phyloP scores from a whole-genome alignment of 805 yeast species.

The Ogataea thermomethanolica region DNA sequence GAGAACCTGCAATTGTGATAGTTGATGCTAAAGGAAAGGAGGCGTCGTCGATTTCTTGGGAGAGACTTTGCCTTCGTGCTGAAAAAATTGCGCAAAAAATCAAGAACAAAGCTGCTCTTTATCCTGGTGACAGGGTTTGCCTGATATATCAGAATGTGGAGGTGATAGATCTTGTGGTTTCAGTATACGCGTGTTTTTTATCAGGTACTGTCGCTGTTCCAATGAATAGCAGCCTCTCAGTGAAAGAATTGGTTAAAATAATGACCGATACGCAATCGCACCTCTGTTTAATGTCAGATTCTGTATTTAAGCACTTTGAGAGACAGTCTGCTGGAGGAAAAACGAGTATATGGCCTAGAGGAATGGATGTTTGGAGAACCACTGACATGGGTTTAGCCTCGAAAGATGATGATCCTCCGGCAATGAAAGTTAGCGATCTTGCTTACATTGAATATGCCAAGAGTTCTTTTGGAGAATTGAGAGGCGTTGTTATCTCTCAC shows the following conservation, averaged over 20 bases:
- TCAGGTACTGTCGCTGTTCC: slow-evolving; percentile 97
- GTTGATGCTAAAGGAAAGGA: slow-evolving; percentile 84
- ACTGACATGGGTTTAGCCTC: slow-evolving; percentile 77
- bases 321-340: slow-evolving; percentile 41
- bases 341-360: slow-evolving; percentile 57
- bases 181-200: slow-evolving; percentile 85
- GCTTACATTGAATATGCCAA: slow-evolving; percentile 93
- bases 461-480: slow-evolving; percentile 83
- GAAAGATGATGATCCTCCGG: slow-evolving; percentile 56
- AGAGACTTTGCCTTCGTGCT: slow-evolving; percentile 73
- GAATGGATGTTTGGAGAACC: slow-evolving; percentile 75
- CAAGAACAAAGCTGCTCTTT: slow-evolving; percentile 65
- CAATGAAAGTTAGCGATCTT: slow-evolving; percentile 71
- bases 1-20: slow-evolving; percentile 67
- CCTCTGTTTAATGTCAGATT: slow-evolving; percentile 75
- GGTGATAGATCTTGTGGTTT: slow-evolving; percentile 78
- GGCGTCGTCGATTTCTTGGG: slow-evolving; percentile 77
- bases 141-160: slow-evolving; percentile 81
- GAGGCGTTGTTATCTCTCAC: slow-evolving; percentile 93
- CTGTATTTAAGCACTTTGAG: slow-evolving; percentile 72
- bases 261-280: slow-evolving; percentile 73
- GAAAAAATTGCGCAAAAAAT: slow-evolving; percentile 87
- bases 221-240: slow-evolving; percentile 67
- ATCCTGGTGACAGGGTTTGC: slow-evolving; percentile 79
- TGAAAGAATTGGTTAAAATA: slow-evolving; percentile 67